phyloP scores from a whole-genome alignment of 345 rosid genomes.

The Brassica napus region Da-Ae NC_063443.1:14043001-14043500 shows the following conservation, averaged over 20 bases:
- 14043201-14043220: neutral
- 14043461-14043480: conserved; percentile 6
- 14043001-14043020: conserved; percentile 20
- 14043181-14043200: neutral
- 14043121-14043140: neutral
- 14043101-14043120: neutral
- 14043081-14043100: neutral
- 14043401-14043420: conserved; percentile 12
- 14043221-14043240: conserved; percentile 5
- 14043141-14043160: neutral
- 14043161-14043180: conserved; percentile 4
- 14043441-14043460: conserved; percentile 6
- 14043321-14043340: conserved; percentile 98
- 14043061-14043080: neutral
- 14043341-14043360: conserved; percentile 98
- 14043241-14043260: neutral
- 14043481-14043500: neutral
- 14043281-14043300: conserved; percentile 95
- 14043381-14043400: neutral
- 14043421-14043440: neutral
- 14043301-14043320: conserved; percentile 91
- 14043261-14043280: conserved; percentile 70
- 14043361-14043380: conserved; percentile 55
- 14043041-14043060: neutral
- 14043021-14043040: neutral